Conservation (phyloP, 495 filamentous ascomycete genomes). For the Aspergillus bertholletiae region DNA sequence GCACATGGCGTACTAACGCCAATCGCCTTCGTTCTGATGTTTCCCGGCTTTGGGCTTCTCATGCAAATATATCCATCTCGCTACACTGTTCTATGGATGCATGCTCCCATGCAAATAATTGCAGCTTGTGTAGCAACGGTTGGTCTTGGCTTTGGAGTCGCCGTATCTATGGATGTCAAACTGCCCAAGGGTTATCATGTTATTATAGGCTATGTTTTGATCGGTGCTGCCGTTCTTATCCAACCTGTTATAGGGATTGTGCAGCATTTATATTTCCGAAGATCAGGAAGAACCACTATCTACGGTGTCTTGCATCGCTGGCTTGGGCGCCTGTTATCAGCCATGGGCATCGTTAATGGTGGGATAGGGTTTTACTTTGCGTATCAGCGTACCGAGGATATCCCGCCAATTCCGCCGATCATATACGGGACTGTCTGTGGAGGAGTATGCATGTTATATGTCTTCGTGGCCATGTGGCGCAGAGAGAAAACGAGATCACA, state of each 20-base stretch:
- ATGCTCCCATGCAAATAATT: constrained; percentile 55
- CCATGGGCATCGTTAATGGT: constrained; percentile 62
- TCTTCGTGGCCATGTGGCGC: constrained; percentile 13
- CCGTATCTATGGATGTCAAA: constrained; percentile 30
- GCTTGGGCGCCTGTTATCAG: constrained; percentile 74
- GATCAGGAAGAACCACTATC: constrained; percentile 39
- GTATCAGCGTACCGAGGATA: constrained; percentile 13
- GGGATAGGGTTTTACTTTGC: constrained; percentile 56
- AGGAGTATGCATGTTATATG: constrained; percentile 11
- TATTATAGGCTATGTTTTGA: constrained; percentile 55
- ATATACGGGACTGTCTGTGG: constrained; percentile 16
- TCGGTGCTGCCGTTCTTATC: constrained; percentile 49
- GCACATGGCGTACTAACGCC: constrained; percentile 35
- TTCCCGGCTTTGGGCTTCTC: constrained; percentile 41
- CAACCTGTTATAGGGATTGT: constrained; percentile 61
- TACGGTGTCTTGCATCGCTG: constrained; percentile 70
- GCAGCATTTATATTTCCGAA: constrained; percentile 57
- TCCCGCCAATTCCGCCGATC: constrained; percentile 12
- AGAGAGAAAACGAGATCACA: background rate
- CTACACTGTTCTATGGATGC: constrained; percentile 36
- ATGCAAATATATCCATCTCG: constrained; percentile 39
- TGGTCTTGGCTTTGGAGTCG: constrained; percentile 60
- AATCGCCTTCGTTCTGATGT: constrained; percentile 34
- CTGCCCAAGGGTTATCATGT: constrained; percentile 27
- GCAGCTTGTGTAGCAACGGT: constrained; percentile 50